Evolutionary conservation across 352 stramenopile species (phyloP).

Genomic region (Blastocystis sp.): DNA sequence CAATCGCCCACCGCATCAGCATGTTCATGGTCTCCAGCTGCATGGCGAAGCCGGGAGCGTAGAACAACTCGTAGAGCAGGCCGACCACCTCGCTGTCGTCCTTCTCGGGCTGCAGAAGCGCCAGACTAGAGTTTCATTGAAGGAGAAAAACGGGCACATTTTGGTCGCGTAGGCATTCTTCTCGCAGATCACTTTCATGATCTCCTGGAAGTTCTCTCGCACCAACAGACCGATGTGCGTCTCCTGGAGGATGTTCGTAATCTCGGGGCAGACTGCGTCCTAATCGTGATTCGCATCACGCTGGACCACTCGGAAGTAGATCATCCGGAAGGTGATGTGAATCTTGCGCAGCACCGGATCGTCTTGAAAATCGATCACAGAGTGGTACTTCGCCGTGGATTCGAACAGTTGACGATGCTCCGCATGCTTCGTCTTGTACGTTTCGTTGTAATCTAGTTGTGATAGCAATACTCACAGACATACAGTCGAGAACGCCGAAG

Average conservation of each 20-base stretch:
- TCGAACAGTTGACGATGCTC: slow-evolving; percentile 32
- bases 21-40: not conserved
- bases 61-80: slow-evolving; percentile 58
- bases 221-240: not conserved
- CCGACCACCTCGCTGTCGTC: slow-evolving; percentile 25
- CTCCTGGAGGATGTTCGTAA: slow-evolving; percentile 22
- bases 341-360: not conserved
- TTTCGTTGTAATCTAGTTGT: slow-evolving; percentile 50
- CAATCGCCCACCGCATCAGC: not conserved
- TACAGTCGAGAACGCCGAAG: slow-evolving; percentile 47
- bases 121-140: not conserved
- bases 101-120: not conserved
- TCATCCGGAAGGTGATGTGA: slow-evolving; percentile 38
- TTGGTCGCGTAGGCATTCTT: not conserved
- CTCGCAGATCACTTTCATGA: slow-evolving; percentile 13
- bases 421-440: slow-evolving; percentile 36
- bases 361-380: not conserved
- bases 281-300: not conserved
- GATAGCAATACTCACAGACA: not conserved
- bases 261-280: slow-evolving; percentile 45
- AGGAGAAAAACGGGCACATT: not conserved
- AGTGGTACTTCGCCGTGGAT: not conserved
- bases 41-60: not conserved
- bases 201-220: slow-evolving; percentile 31
- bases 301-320: slow-evolving; percentile 38